These are phyloP conservation scores for Diaporthe citriasiana DNA, from an alignment of 2,329 filamentous ascomycete species.

Conservation along the genomic window DNA sequence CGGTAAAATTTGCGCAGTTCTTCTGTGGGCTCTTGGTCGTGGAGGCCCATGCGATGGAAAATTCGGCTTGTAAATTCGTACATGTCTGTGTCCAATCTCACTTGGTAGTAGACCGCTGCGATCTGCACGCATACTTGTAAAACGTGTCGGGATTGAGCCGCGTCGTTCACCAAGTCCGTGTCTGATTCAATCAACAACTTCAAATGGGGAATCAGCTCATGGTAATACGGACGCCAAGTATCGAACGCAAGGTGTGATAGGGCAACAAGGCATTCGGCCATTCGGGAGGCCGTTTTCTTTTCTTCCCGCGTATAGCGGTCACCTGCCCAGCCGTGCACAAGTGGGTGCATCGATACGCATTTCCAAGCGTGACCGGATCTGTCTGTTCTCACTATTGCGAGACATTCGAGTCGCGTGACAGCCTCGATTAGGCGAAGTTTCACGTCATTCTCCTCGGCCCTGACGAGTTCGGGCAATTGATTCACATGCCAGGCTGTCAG, in stretches of 20 bases:
- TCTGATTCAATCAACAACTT: background rate
- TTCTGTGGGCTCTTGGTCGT: background rate
- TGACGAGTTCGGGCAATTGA: background rate
- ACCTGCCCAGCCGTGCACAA: background rate
- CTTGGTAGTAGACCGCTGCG: background rate
- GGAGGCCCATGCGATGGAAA: background rate
- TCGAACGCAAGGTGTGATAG: accelerated
- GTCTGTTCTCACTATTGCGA: constrained; percentile 5
- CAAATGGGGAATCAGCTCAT: background rate
- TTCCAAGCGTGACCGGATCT: background rate
- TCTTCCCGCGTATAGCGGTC: background rate
- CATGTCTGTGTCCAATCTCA: background rate
- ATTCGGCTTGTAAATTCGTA: background rate
- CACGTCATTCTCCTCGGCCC: background rate
- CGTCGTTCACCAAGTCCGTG: background rate
- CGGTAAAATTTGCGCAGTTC: background rate
- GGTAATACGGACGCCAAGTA: background rate
- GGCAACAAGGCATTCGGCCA: background rate
- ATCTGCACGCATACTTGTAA: background rate
- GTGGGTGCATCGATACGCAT: background rate
- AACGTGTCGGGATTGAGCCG: background rate
- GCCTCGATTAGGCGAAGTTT: background rate
- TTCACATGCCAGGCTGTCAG: constrained; percentile 6
- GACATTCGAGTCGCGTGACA: background rate
- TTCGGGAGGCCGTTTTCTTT: background rate